These are phyloP conservation scores for Panicum virgatum DNA, from an alignment of 202 grass and related monocot genomes.

Conservation along the genomic window DNA sequence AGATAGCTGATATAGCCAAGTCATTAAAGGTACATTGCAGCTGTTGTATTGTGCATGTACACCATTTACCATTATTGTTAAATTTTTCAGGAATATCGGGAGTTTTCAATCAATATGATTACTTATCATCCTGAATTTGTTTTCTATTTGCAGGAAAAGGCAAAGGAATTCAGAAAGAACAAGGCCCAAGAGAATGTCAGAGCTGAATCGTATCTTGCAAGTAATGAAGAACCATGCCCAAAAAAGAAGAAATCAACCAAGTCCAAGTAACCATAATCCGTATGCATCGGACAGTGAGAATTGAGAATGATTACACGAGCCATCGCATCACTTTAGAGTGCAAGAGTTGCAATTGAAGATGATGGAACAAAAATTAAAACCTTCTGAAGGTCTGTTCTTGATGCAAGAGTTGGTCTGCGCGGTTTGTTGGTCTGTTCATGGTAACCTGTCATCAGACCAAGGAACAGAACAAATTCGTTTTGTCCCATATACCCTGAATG, in stretches of 20 bases:
- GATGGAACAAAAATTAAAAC: background rate
- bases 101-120: background rate
- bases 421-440: background rate
- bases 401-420: background rate
- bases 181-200: constrained; percentile 59
- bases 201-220: constrained; percentile 75
- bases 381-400: constrained; percentile 19
- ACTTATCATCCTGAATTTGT: background rate
- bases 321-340: constrained; percentile 1
- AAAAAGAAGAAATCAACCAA: constrained; percentile 67
- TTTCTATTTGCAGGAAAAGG: constrained; percentile 74
- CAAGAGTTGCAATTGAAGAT: constrained; percentile 7
- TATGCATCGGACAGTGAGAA: background rate
- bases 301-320: background rate
- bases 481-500: no score
- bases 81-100: background rate
- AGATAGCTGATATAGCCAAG: constrained; percentile 59
- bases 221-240: constrained; percentile 49
- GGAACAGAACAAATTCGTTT: background rate
- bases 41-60: constrained; percentile 4
- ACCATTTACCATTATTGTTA: background rate
- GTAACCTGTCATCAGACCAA: background rate
- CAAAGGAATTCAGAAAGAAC: constrained; percentile 72
- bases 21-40: constrained; percentile 72
- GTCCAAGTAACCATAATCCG: constrained; percentile 31